Conservation (phyloP, 148 eudicot genomes). For the Chenopodium berlandieri region DNA sequence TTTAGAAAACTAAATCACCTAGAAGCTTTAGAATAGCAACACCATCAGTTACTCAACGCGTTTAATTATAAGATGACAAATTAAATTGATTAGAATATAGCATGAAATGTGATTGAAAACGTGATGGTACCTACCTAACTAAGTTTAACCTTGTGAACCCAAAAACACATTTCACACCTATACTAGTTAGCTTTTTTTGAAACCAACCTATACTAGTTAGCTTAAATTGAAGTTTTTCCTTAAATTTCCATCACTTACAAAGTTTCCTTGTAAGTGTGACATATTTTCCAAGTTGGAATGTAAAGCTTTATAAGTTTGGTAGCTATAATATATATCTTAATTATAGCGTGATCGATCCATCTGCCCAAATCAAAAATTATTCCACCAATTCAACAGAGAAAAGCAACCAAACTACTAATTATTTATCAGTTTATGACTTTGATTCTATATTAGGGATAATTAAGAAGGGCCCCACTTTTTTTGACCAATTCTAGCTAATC, state of each 20-base stretch:
- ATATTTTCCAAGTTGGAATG: neutral
- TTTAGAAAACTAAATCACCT: no score
- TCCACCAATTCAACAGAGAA: neutral
- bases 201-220: neutral
- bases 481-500: slow-evolving; percentile 33
- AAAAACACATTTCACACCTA: slow-evolving; percentile 14
- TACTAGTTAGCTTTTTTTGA: neutral
- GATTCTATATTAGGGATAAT: slow-evolving; percentile 4
- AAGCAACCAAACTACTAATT: slow-evolving; percentile 2
- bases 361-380: slow-evolving; percentile 9
- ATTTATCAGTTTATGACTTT: slow-evolving; percentile 15
- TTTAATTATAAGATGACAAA: neutral
- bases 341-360: slow-evolving; percentile 10
- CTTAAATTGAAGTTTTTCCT: neutral
- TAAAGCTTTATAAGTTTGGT: slow-evolving; percentile 11
- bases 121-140: neutral
- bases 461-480: slow-evolving; percentile 10
- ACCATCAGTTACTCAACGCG: no score
- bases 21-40: no score
- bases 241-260: neutral
- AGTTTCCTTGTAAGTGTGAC: neutral
- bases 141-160: neutral
- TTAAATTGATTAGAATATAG: neutral
- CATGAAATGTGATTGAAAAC: neutral
- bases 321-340: neutral